Conservation (phyloP, 352 stramenopile species). For the Phytophthora podocarpi region DNA sequence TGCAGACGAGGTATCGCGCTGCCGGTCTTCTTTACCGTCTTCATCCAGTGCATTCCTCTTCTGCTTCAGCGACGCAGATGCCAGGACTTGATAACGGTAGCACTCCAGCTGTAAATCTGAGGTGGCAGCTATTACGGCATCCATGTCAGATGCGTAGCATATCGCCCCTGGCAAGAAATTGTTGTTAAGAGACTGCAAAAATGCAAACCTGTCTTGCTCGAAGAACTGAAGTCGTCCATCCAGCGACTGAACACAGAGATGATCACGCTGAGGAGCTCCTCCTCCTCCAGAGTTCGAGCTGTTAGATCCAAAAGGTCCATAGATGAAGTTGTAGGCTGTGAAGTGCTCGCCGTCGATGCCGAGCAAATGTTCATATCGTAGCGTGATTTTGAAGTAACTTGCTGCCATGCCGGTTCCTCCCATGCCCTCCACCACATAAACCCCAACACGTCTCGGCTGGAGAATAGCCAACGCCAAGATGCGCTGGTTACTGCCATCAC, state of each 20-base stretch:
- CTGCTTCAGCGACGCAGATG: constrained; percentile 74
- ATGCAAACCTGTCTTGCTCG: constrained; percentile 90
- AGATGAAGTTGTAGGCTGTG: constrained; percentile 91
- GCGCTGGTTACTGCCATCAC: constrained; percentile 51
- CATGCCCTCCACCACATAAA: constrained; percentile 84
- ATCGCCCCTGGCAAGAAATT: constrained; percentile 83
- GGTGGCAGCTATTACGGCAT: constrained; percentile 82
- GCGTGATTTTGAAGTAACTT: constrained; percentile 85
- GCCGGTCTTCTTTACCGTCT: constrained; percentile 36
- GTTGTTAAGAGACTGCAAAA: constrained; percentile 83
- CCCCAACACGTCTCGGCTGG: constrained; percentile 75
- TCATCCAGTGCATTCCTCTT: constrained; percentile 53
- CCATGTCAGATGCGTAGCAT: constrained; percentile 79
- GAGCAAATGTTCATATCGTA: constrained; percentile 87
- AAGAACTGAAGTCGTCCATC: constrained; percentile 93
- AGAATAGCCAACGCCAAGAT: constrained; percentile 83
- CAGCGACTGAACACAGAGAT: constrained; percentile 91
- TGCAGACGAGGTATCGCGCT: constrained; percentile 20
- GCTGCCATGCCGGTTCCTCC: constrained; percentile 76
- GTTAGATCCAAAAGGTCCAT: constrained; percentile 72
- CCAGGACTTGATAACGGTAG: constrained; percentile 88
- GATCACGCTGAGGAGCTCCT: constrained; percentile 51
- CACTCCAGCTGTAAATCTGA: constrained; percentile 87
- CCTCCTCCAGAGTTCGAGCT: constrained; percentile 17
- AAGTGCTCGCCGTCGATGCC: constrained; percentile 91